Base-by-base conservation (phyloP, 1,284 basidiomycete species). In the Abortiporus biennis region DNA sequence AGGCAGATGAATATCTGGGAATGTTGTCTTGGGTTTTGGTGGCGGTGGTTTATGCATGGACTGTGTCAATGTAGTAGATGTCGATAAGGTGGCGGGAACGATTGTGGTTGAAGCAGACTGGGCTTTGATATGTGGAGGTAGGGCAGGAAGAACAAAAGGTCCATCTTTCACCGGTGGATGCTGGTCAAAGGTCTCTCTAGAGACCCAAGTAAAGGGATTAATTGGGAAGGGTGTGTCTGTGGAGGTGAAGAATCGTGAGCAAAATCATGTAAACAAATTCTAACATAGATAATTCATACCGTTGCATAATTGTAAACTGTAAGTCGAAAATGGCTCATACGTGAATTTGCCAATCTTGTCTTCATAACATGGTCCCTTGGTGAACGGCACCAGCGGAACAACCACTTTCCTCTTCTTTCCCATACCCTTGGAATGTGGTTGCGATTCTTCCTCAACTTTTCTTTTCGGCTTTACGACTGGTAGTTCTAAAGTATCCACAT, bases 311-410 rank as follows among this genome's bases (percentile, higher is more conserved):
- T 83, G 80, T 49, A 92, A 81, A 43, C 74, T 72, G 54, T 88
- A 88, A 21, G 70, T 59, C 30, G 72, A 71, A 58, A 92, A 86
- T 4, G 77, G 69, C 40, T 78, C 75, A 47, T 81, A 78, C 37
- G 71, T 64, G 56, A 78, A 80, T 16, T 71, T 59, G 1, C 82
- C 82, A 43, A 89, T 66, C 8, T 56, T 58, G 2, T 67, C 59
- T 56, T 92, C 89, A 78, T 80, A 90, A 47, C 70, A 74, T 20
- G 88, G 85, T 1, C 90, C 90, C 59, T 83, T 88, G 9, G 73
- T 66, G 54, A 85, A 84, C 6, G 89, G 80, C 3, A 90, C 73
- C 13, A 92, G 72, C 1, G 85, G 83, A 4, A 84, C 69, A 19
- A 87, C 78, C 3, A 82, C 72, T 57, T 82, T 85, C 54, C 85